A percentile compares a stretch with the other conserved stretches of the same genome.
phyloP scores from a whole-genome alignment of 1,284 basidiomycete genomes.

The Trametes pubescens region DNA sequence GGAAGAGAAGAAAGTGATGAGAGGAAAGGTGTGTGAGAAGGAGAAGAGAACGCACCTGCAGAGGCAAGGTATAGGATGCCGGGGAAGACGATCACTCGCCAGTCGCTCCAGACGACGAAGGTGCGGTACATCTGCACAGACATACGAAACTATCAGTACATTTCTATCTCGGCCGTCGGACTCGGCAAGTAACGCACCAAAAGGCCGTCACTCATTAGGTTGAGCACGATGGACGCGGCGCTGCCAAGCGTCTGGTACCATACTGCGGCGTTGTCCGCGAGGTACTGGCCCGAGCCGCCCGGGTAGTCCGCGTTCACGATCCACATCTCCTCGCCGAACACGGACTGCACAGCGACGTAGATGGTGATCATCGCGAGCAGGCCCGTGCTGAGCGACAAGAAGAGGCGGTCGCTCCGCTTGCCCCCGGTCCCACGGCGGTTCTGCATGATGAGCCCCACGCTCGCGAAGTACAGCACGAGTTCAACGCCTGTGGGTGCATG shows the following conservation, averaged over 20 bases:
- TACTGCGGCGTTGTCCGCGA: conserved; percentile 23
- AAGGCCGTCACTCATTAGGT: conserved; percentile 27
- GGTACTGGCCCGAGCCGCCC: conserved; percentile 26
- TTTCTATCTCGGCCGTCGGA: not conserved
- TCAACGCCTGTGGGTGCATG: conserved; percentile 12
- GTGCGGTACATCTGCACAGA: conserved; percentile 24
- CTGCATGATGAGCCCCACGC: conserved; percentile 17
- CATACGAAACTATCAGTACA: not conserved
- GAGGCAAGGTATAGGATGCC: conserved; percentile 20
- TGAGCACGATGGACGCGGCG: conserved; percentile 24
- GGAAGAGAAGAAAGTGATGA: not conserved
- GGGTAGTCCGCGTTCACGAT: conserved; percentile 29
- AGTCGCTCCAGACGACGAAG: conserved; percentile 26
- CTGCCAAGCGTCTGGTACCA: conserved; percentile 35
- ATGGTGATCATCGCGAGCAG: conserved; percentile 31
- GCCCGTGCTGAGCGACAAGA: conserved; percentile 25
- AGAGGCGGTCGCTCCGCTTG: conserved; percentile 15
- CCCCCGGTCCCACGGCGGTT: not conserved
- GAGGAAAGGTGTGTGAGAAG: not conserved
- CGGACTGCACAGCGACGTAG: conserved; percentile 24
- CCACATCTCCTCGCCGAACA: conserved; percentile 35
- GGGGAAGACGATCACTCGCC: conserved; percentile 16
- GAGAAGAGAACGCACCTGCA: not conserved
- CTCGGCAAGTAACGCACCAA: conserved; percentile 18
- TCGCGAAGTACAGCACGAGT: conserved; percentile 25